Conservation (phyloP, 176 grass and related monocot species). For the Carex pumila region DNA sequence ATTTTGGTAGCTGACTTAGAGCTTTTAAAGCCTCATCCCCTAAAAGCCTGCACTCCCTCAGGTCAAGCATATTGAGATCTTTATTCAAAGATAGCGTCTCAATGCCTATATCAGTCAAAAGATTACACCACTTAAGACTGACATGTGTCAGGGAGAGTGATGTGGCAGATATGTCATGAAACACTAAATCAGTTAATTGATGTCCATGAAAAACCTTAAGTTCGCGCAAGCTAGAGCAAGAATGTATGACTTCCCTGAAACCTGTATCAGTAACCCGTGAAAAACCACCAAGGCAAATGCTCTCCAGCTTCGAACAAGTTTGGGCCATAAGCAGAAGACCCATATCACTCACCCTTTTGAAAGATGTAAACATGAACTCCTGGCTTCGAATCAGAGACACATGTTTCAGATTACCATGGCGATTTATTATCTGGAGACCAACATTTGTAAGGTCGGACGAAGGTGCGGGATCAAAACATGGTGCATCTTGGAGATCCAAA, state of each 20-base stretch:
- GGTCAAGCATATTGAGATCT: constrained; percentile 77
- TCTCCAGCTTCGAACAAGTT: constrained; percentile 74
- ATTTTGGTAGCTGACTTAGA: constrained; percentile 61
- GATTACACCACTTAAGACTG: constrained; percentile 82
- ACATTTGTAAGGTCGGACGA: constrained; percentile 83
- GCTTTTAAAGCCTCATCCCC: constrained; percentile 77
- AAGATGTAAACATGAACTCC: constrained; percentile 78
- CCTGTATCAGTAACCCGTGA: constrained; percentile 88
- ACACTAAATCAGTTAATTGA: constrained; percentile 88
- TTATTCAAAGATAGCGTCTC: constrained; percentile 79
- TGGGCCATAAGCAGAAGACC: constrained; percentile 82
- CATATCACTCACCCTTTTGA: constrained; percentile 74
- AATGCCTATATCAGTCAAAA: constrained; percentile 68
- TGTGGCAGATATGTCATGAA: constrained; percentile 95
- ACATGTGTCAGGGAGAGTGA: constrained; percentile 95
- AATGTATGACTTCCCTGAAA: constrained; percentile 80
- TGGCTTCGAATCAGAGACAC: constrained; percentile 87
- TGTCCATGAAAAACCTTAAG: constrained; percentile 79
- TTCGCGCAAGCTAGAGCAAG: constrained; percentile 73
- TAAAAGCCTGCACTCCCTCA: constrained; percentile 74
- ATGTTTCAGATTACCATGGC: constrained; percentile 67
- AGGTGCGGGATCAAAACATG: constrained; percentile 58
- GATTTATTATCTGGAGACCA: constrained; percentile 85
- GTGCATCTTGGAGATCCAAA: constrained; percentile 89
- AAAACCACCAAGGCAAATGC: constrained; percentile 86